phyloP scores from a whole-genome alignment of 345 rosid species.

The Euphorbia pulcherrima region DNA sequence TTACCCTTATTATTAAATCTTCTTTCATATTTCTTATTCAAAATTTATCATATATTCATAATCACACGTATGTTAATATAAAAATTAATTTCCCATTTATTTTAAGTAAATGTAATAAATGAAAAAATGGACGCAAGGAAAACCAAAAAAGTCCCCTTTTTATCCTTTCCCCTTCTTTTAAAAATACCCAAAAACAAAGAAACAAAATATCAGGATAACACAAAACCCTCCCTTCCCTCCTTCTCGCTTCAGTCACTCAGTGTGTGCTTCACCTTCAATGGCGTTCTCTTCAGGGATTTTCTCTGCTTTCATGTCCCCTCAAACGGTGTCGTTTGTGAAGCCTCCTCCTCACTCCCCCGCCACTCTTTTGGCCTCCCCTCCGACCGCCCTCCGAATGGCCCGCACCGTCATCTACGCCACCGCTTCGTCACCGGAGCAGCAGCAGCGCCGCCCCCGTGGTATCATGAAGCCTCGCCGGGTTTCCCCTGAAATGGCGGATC shows the following conservation, averaged over 20 bases:
- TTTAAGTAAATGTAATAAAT: too few species aligned
- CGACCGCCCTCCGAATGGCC: conserved; percentile 25
- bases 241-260: neutral
- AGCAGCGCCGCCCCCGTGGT: conserved; percentile 66
- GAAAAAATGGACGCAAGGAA: too few species aligned
- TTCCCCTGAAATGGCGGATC: conserved; percentile 78
- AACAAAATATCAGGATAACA: conserved; percentile 34
- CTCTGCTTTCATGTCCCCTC: conserved; percentile 39
- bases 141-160: neutral
- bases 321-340: conserved; percentile 31
- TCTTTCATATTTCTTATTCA: too few species aligned
- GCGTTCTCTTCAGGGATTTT: conserved; percentile 45
- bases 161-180: neutral
- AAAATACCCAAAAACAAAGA: neutral
- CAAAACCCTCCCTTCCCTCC: conserved; percentile 28
- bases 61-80: too few species aligned
- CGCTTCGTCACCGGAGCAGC: conserved; percentile 54
- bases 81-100: too few species aligned
- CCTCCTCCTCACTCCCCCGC: conserved; percentile 14
- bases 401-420: conserved; percentile 50
- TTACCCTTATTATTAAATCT: too few species aligned
- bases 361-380: conserved; percentile 8
- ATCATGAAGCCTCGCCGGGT: conserved; percentile 82
- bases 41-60: too few species aligned
- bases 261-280: conserved; percentile 22